A percentile compares a stretch with the other conserved stretches of the same genome.
phyloP scores from a whole-genome alignment of 2,329 filamentous ascomycete species.

The Aspergillus cejpii region DNA sequence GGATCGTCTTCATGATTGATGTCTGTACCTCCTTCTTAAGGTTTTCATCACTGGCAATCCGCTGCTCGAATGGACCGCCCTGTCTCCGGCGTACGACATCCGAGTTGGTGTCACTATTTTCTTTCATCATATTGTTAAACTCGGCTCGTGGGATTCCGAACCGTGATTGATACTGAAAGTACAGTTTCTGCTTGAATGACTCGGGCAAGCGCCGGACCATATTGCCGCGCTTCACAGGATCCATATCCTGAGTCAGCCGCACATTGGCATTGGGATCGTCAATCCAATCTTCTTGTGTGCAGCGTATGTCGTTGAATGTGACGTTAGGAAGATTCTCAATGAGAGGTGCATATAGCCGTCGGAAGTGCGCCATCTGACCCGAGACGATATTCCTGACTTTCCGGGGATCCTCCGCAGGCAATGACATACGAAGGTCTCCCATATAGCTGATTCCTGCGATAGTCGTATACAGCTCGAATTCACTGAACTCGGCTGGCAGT shows the following conservation, averaged over 20 bases:
- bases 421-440: conserved; percentile 89
- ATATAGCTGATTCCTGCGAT: conserved; percentile 91
- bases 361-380: conserved; percentile 85
- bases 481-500: conserved; percentile 75
- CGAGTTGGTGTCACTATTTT: conserved; percentile 60
- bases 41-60: conserved; percentile 67
- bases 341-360: conserved; percentile 80
- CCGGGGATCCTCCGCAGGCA: conserved; percentile 81
- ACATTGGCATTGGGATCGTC: conserved; percentile 59
- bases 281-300: conserved; percentile 55
- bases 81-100: conserved; percentile 64
- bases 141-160: conserved; percentile 77
- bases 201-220: conserved; percentile 91
- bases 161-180: conserved; percentile 91
- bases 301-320: conserved; percentile 61
- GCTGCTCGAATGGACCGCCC: conserved; percentile 76
- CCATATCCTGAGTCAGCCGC: conserved; percentile 79
- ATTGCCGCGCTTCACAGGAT: conserved; percentile 80
- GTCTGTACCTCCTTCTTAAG: conserved; percentile 64
- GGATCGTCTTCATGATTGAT: conserved; percentile 79
- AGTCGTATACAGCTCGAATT: conserved; percentile 79
- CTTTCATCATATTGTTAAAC: conserved; percentile 76
- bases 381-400: conserved; percentile 94
- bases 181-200: conserved; percentile 78
- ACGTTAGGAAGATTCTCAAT: conserved; percentile 88